Conservation (phyloP, 805 yeast genomes). For the Myxozyma lipomycoides region DNA sequence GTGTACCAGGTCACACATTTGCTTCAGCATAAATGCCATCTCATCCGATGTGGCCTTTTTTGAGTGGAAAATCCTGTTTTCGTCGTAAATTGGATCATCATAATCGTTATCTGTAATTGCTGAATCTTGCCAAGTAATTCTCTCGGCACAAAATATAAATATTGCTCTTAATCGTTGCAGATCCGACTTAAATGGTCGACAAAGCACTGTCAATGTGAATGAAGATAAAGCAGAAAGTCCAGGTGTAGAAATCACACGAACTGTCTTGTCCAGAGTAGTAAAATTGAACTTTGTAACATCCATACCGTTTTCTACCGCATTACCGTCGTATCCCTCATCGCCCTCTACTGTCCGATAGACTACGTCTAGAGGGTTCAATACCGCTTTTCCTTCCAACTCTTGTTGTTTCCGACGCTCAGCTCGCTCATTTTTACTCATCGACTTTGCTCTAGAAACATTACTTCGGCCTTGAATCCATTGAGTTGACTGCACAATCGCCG, state of each 20-base stretch:
- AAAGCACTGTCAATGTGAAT: conserved; percentile 52
- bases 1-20: conserved; percentile 64
- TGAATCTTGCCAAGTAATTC: conserved; percentile 45
- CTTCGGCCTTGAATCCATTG: conserved; percentile 53
- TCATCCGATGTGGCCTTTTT: conserved; percentile 65
- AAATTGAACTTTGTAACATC: conserved; percentile 18
- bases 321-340: conserved; percentile 30
- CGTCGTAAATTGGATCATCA: conserved; percentile 27
- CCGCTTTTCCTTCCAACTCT: conserved; percentile 58
- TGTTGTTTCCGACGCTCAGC: conserved; percentile 59
- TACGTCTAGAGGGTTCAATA: conserved; percentile 51
- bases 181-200: conserved; percentile 49
- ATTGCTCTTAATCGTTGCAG: conserved; percentile 64
- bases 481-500: conserved; percentile 17
- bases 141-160: conserved; percentile 58
- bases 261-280: conserved; percentile 19
- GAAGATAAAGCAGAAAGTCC: conserved; percentile 48
- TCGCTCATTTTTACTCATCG: conserved; percentile 64
- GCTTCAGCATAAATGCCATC: conserved; percentile 69
- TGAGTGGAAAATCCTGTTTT: conserved; percentile 37
- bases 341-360: conserved; percentile 26
- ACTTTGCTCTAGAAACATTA: conserved; percentile 68
- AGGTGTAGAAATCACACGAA: conserved; percentile 17
- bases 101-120: conserved; percentile 26
- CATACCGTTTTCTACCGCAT: conserved; percentile 19